phyloP scores from a whole-genome alignment of 352 stramenopile genomes.

The Globisporangium iwayamae region DNA sequence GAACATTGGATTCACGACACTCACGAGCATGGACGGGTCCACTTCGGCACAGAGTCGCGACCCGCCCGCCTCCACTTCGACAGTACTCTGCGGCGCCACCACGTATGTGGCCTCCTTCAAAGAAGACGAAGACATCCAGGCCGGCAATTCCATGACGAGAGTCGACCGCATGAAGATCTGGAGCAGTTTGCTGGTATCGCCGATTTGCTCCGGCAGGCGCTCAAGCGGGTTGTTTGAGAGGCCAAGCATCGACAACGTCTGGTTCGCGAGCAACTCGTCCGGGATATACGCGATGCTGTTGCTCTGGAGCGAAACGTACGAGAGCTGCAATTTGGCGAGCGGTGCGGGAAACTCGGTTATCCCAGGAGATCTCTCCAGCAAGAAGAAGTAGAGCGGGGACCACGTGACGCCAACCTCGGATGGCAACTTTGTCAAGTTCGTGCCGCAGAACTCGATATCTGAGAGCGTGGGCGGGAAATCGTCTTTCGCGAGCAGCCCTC shows the following conservation, averaged over 20 bases:
- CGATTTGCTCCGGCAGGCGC: neutral
- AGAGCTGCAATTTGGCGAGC: neutral
- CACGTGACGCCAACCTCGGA: neutral
- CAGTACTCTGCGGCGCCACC: neutral
- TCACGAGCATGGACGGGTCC: neutral
- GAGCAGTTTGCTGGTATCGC: neutral
- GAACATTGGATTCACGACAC: neutral
- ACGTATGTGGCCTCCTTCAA: neutral
- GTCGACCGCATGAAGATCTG: neutral
- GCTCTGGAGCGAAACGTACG: neutral
- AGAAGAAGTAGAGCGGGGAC: conserved; percentile 3
- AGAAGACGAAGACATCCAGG: neutral
- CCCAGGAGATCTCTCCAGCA: neutral
- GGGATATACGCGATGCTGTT: conserved; percentile 6
- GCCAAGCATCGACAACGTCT: neutral
- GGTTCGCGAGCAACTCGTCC: neutral
- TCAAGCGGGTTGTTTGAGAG: conserved; percentile 2
- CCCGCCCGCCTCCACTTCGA: neutral
- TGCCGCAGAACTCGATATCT: conserved; percentile 39
- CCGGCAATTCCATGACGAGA: neutral
- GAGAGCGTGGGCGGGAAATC: conserved; percentile 30
- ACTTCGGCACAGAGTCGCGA: neutral
- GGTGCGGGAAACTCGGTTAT: neutral
- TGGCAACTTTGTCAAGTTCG: conserved; percentile 27
- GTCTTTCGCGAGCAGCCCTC: conserved; percentile 20